Base-by-base conservation (phyloP, 2,329 filamentous ascomycete species). In the Blumeria graminis region DNA sequence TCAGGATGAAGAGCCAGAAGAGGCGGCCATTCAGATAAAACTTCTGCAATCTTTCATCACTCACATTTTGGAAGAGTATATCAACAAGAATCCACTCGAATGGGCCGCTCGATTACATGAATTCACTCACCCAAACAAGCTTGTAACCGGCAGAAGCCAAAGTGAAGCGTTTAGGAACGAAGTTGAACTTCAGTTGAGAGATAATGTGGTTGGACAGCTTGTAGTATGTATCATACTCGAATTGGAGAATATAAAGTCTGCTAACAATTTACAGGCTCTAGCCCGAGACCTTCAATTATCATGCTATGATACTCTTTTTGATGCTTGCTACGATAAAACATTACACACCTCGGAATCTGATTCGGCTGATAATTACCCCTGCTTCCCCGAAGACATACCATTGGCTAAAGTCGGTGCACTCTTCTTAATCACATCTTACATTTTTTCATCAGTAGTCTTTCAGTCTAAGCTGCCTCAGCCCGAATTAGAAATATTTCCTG, bases 31-130 rank as follows among this genome's bases (percentile, higher is more conserved):
- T 59, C 77, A 82, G 63, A 72, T 72, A 38, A 78, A 76, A 57
- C 70, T 90, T 14, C 69, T 90, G 28, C 81, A 86, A 64, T 80
- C 81, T 1, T 89, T 92, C 66, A 73, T 86, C n/a, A 86, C 83
- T 0, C 84, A 85, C 64, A 70, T 89, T 16, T 69, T 89, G 10
- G 84, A 89, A 65, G 76, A 82, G 50, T 90, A 86, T 61, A 74
- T 86, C 59, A 79, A 80, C 61, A 71, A 69, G 6, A 76, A 80
- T 61, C 70, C 71, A 28, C 66, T 82, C 66, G 74, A 76, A 50
- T 82, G 79, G 80, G 74, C 79, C 1, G 70, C 76, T 13, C 71
- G 85, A 55, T 67, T 88, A 57, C 72, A 84, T 59, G 85, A 90
- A 67, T 80, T 76, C 58, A 78, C 81, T 60, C 72, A 78, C 55